phyloP scores from a whole-genome alignment of 164 flowering plant genomes.

The Amborella trichopoda region DNA sequence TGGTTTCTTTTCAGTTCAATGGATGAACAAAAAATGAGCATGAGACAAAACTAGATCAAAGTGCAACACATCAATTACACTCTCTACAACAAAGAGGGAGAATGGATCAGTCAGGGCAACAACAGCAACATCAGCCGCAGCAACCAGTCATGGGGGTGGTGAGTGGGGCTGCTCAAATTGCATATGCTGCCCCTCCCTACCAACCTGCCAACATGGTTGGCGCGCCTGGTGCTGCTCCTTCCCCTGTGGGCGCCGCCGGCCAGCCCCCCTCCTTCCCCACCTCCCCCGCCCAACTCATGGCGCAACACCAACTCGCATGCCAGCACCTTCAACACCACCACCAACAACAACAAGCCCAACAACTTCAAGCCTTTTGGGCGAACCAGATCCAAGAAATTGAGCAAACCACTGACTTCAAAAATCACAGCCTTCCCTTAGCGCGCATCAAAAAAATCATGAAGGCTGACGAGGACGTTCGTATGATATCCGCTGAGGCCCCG shows the following conservation, averaged over 20 bases:
- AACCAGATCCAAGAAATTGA: constrained; percentile 13
- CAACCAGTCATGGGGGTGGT: constrained; percentile 9
- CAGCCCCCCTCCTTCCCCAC: constrained; percentile 1
- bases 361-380: constrained; percentile 14
- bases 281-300: constrained; percentile 5
- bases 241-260: not conserved
- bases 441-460: constrained; percentile 17
- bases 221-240: constrained; percentile 4
- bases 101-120: constrained; percentile 12
- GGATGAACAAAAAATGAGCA: too few species aligned
- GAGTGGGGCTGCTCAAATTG: constrained; percentile 9
- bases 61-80: too few species aligned
- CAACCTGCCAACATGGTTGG: constrained; percentile 6
- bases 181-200: constrained; percentile 11
- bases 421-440: constrained; percentile 15
- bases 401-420: constrained; percentile 15
- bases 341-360: constrained; percentile 15
- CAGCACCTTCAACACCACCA: constrained; percentile 16
- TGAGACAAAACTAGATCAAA: too few species aligned
- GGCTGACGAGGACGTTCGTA: constrained; percentile 16
- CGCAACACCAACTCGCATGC: constrained; percentile 12
- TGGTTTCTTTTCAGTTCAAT: too few species aligned
- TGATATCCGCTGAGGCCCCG: constrained; percentile 16
- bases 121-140: constrained; percentile 10
- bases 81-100: too few species aligned